These are phyloP conservation scores for Fusarium sp. DNA, from an alignment of 2,329 filamentous ascomycete species.

Conservation along the genomic window DNA sequence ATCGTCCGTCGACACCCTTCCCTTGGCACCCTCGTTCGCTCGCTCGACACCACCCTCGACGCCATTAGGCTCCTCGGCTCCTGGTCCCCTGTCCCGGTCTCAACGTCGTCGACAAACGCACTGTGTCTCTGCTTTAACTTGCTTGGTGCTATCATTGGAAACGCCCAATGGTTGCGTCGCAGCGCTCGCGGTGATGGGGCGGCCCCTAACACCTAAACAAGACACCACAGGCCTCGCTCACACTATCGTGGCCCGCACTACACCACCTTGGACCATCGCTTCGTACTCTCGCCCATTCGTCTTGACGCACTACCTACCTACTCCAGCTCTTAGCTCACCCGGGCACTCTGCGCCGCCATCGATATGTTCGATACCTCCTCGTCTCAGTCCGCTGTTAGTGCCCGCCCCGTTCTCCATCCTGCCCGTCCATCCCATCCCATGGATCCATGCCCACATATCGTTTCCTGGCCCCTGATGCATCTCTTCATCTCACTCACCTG, in stretches of 20 bases:
- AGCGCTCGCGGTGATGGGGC: slow-evolving; percentile 18
- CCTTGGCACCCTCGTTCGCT: slow-evolving; percentile 10
- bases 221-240: slow-evolving; percentile 7
- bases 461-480: slow-evolving; percentile 31
- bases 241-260: slow-evolving; percentile 31
- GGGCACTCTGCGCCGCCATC: slow-evolving; percentile 33
- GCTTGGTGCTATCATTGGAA: slow-evolving; percentile 8
- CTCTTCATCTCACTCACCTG: slow-evolving; percentile 34
- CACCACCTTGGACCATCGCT: slow-evolving; percentile 33
- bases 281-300: slow-evolving; percentile 19
- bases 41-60: slow-evolving; percentile 30
- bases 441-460: slow-evolving; percentile 16
- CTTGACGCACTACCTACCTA: slow-evolving; percentile 8
- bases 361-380: slow-evolving; percentile 29
- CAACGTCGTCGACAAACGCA: slow-evolving; percentile 33
- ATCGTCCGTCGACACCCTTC: slow-evolving; percentile 6
- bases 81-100: slow-evolving; percentile 35
- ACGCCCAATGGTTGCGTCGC: slow-evolving; percentile 16
- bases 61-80: slow-evolving; percentile 39
- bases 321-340: slow-evolving; percentile 17
- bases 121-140: slow-evolving; percentile 27
- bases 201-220: slow-evolving; percentile 21
- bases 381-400: slow-evolving; percentile 37
- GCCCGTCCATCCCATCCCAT: slow-evolving; percentile 27
- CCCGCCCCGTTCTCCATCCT: slow-evolving; percentile 40